Conservation (phyloP, 768 basidiomycete species). For the Boletellus ananas region DNA sequence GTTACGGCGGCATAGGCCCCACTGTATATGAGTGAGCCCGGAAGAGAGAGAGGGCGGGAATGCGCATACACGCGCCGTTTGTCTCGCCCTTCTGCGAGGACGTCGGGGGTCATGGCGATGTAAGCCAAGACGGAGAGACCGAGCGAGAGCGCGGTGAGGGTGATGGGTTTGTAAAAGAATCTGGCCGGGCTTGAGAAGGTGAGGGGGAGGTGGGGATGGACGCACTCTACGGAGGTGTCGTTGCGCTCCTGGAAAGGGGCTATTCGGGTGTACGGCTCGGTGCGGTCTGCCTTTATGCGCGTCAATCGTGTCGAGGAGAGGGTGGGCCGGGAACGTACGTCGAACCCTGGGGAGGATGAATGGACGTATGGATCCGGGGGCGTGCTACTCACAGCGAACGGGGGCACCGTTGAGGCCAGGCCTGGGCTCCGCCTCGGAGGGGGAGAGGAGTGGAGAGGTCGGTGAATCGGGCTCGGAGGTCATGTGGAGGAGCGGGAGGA, state of each 20-base stretch:
- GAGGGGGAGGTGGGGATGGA: background rate
- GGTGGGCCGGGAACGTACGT: constrained; percentile 51
- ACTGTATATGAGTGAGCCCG: constrained; percentile 36
- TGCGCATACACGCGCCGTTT: constrained; percentile 71
- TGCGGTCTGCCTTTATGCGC: constrained; percentile 64
- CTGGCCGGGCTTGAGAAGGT: constrained; percentile 35
- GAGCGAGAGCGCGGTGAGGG: constrained; percentile 65
- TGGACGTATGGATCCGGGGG: constrained; percentile 1
- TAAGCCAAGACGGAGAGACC: constrained; percentile 72
- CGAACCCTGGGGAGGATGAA: constrained; percentile 59
- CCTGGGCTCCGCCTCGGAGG: constrained; percentile 56
- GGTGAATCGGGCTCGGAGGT: constrained; percentile 25
- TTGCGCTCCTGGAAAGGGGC: constrained; percentile 78
- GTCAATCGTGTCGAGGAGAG: constrained; percentile 16
- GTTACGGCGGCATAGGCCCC: constrained; percentile 73
- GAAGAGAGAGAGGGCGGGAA: background rate
- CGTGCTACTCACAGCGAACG: constrained; percentile 66
- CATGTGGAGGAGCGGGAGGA: constrained; percentile 11
- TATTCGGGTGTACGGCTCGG: constrained; percentile 80
- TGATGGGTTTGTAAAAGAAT: constrained; percentile 85
- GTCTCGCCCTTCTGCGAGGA: constrained; percentile 79
- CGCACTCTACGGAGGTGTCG: constrained; percentile 81
- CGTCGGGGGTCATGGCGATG: constrained; percentile 77
- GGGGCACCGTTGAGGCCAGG: constrained; percentile 73
- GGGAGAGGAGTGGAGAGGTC: constrained; percentile 40